phyloP scores from a whole-genome alignment of 441 rosid species.

The Corymbia calophylla region DNA sequence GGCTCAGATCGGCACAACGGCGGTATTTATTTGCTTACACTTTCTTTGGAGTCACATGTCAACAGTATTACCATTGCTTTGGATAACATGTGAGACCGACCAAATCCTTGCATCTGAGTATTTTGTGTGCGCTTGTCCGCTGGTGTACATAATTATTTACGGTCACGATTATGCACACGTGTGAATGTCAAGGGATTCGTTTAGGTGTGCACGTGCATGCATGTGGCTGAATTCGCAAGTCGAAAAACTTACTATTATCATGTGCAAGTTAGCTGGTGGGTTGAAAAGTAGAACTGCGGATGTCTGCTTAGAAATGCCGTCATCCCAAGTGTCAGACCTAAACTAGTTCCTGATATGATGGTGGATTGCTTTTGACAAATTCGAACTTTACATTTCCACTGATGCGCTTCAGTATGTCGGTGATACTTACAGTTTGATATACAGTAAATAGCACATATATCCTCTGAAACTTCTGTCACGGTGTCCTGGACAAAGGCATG shows the following conservation, averaged over 20 bases:
- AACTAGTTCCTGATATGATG: neutral
- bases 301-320: neutral
- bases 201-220: neutral
- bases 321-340: neutral
- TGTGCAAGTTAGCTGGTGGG: neutral
- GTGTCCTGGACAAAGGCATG: neutral
- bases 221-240: neutral
- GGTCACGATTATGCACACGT: neutral
- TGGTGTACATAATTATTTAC: neutral
- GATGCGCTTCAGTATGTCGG: neutral
- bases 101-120: neutral
- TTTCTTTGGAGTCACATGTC: neutral
- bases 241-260: neutral
- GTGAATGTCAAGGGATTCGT: neutral
- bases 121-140: neutral
- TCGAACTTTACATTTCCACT: neutral
- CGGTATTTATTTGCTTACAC: neutral
- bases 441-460: too few relatives aligned
- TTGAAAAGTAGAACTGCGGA: neutral
- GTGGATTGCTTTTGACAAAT: neutral
- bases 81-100: neutral
- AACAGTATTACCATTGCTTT: neutral
- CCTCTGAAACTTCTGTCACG: neutral
- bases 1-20: neutral
- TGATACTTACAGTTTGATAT: too few relatives aligned